Base-by-base conservation (phyloP, 2,329 filamentous ascomycete genomes). In the Fusarium equiseti region DNA sequence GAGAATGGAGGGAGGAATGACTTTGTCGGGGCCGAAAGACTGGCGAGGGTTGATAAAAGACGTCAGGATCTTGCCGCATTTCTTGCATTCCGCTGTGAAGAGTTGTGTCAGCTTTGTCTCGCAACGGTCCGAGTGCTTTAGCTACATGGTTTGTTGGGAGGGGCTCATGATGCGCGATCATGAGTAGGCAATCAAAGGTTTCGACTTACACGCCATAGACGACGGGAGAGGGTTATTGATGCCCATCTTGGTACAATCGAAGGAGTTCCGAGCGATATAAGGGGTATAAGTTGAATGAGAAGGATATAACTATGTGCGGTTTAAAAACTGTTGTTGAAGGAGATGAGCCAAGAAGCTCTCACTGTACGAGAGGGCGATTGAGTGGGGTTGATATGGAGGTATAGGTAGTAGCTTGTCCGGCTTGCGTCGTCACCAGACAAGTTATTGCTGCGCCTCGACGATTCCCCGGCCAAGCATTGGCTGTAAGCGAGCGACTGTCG, bases 11-110 rank as follows among this genome's bases (percentile, higher is more conserved):
- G 95, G 95, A 52, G 96, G 96, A 75, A 99, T 99, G 79, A 99
- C 91, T 82, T 98, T 98, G 82, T 98, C 96, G 59, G 96, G 95
- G 8, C 95, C 94, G 80, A 98, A 97, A 22, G 95, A 85, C 84
- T 98, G 95, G 78, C 91, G 89, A 22, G 96, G 96, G 79, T 98
- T 96, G 79, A 98, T 89, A 80, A 99, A 99, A 15, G 95, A 97
- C 48, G 92, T 89, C 74, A 99, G 88, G 77, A 98, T 98, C 86
- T 97, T 97, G 79, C 92, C 92, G 79, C 94, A 96, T 83, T 99
- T 99, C 82, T 92, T 96, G 84, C 96, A 98, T 85, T 99, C 96
- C 85, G 94, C 95, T 98, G 81, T 74, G 42, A 24, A 38, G 26
- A 32, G 46, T 48, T 51, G 51, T 56, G 54, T 66, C 48, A 73